Base-by-base conservation (phyloP, 225 moss, liverwort and hornwort species). In the Polytrichum commune region DNA sequence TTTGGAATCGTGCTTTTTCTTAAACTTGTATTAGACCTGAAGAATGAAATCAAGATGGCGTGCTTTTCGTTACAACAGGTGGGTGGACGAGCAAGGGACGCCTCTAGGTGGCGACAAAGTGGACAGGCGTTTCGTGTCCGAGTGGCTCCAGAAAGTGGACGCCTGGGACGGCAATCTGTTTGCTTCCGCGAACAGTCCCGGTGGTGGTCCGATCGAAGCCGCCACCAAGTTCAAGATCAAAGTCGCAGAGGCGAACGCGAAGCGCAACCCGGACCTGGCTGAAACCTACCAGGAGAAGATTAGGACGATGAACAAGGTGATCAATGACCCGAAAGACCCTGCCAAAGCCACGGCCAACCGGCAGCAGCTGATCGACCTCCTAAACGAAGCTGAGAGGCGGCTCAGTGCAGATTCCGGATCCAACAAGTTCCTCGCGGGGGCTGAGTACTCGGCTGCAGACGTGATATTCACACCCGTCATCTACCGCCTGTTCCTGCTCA, bases 131-230 rank as follows among this genome's bases (percentile, higher is more conserved):
- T 93, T 89, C n/a, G 72, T 95, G 1, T 57, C 81, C 4, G 79
- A 88, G 29, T 95, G 95, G 95, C 53, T 93, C n/a, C 1, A 68
- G 0, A 95, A 88, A 72, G 95, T 91, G 73, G 82, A 91, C 70
- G 77, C 86, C 4, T 95, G 93, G 93, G 83, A 95, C 56, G 95
- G 93, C 18, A 95, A 95, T 60, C 64, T 90, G 0, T 95, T 87
- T 62, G 84, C 73, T 5, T 68, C 79, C 19, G 95, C 84, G 5
- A 87, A 82, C 24, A 68, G 77, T 1, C 53, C 28, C 26, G 61
- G 70, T 3, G 89, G 61, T 13, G 76, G 29, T 3, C 19, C 71
- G 5, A 30, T 93, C 56, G 83, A 83, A 66, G 1, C 73, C 16
- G 69, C 70, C 69, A 74, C 78, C 16, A 76, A 65, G 16, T 82